Base-by-base conservation (phyloP, 2,329 filamentous ascomycete genomes). In the Gaeumannomyces tritici region DNA sequence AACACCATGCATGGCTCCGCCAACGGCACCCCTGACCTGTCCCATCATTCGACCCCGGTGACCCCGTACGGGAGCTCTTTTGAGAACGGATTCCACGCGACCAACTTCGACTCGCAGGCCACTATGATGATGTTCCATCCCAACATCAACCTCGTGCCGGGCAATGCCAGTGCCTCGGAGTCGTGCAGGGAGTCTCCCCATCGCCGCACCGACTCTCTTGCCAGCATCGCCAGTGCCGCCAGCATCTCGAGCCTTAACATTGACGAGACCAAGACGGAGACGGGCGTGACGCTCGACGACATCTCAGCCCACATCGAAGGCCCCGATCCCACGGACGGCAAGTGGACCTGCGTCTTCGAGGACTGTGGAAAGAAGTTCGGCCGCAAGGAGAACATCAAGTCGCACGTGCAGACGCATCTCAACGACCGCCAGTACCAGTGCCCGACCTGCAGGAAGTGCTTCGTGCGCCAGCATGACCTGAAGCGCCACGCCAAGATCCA, bases 381-480 rank as follows among this genome's bases (percentile, higher is more conserved):
- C n/a, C 86, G 95, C 68, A 96, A 97, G 74, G 95, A 99, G 75
- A 98, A 99, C 76, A 97, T 98, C 79, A 96, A 96, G 73, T 96
- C 93, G 0, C 95, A 99, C 73, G 91, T 99, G 18, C 95, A 99
- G 76, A 99, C 95, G 4, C 95, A 99, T 75, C 87, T 99, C 66
- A 95, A 96, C 70, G 95, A 99, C 74, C 85, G 95, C 59, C 95
- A 97, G 73, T 99, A 91, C 77, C 89, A 91, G 74, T 99, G 95
- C 76, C 92, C 93, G 57, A 88, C 90, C 62, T 99, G 95, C 78
- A 83, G 89, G 61, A 98, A 98, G 77, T 93, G 92, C 76, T 99
- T 99, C 73, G 95, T 98, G 55, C 89, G 95, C 51, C 93, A 96
- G 70, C 95, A 99, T 73, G 95, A 99, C 73, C 86, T 98, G 65